phyloP scores from a whole-genome alignment of 2,329 filamentous ascomycete genomes.

The Thelonectria blattea region DNA sequence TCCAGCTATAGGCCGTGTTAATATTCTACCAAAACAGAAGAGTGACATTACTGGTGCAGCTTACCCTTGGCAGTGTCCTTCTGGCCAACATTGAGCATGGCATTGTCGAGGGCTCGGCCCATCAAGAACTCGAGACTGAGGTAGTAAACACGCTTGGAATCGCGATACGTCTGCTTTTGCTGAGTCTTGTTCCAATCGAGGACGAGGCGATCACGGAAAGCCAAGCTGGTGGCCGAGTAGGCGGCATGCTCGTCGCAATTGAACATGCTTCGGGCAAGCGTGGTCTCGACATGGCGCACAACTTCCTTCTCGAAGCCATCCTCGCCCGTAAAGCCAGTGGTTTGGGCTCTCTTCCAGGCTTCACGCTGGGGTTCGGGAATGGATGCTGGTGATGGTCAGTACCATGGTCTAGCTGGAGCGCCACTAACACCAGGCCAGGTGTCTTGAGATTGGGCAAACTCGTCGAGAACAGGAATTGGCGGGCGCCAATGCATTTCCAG shows the following conservation, averaged over 20 bases:
- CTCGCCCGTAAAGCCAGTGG: constrained; percentile 73
- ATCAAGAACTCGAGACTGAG: constrained; percentile 97
- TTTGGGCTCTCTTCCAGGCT: constrained; percentile 72
- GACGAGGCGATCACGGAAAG: constrained; percentile 90
- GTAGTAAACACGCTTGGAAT: constrained; percentile 96
- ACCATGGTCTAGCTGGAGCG: background rate
- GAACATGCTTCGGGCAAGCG: constrained; percentile 92
- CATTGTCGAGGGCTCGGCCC: constrained; percentile 96
- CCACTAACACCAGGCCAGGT: constrained; percentile 15
- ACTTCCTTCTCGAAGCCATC: constrained; percentile 88
- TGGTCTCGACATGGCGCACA: constrained; percentile 95
- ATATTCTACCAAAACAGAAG: constrained; percentile 16
- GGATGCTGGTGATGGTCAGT: constrained; percentile 55
- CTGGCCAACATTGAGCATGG: constrained; percentile 92
- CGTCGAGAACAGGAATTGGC: constrained; percentile 3
- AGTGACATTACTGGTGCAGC: constrained; percentile 30
- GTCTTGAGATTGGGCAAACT: background rate
- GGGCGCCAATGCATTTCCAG: constrained; percentile 8
- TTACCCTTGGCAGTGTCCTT: constrained; percentile 83
- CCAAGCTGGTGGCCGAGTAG: constrained; percentile 88
- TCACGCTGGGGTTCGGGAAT: constrained; percentile 89
- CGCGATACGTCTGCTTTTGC: constrained; percentile 88
- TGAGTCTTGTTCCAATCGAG: constrained; percentile 98
- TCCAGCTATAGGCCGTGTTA: constrained; percentile 66
- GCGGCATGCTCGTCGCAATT: constrained; percentile 97